These are phyloP conservation scores for Celoporthe dispersa DNA, from an alignment of 2,329 filamentous ascomycete genomes.

Conservation along the genomic window DNA sequence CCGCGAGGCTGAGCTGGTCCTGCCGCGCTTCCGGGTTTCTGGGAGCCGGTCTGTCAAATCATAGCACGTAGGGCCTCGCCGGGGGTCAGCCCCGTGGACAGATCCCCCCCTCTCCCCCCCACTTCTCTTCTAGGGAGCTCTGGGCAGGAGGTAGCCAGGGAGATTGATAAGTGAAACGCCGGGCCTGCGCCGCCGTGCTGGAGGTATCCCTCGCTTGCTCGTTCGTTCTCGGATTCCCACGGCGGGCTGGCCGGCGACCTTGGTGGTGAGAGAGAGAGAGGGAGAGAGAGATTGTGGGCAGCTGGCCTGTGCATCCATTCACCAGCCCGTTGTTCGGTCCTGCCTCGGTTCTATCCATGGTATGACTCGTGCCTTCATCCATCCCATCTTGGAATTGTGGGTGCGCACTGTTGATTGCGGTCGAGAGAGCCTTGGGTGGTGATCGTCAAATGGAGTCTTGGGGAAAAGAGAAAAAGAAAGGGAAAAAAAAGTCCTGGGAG, in stretches of 20 bases:
- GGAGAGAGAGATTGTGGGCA: neutral
- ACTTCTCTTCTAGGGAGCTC: neutral
- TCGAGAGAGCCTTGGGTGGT: too few species aligned
- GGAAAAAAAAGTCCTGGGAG: too few species aligned
- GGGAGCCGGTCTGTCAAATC: neutral
- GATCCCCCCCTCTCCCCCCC: too few species aligned
- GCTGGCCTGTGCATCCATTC: neutral
- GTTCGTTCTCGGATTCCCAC: neutral
- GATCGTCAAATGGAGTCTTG: too few species aligned
- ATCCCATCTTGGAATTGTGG: neutral
- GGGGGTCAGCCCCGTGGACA: slow-evolving; percentile 21
- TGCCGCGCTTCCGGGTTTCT: neutral
- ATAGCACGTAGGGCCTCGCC: neutral
- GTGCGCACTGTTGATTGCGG: too few species aligned
- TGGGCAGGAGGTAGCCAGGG: neutral
- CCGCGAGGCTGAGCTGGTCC: slow-evolving; percentile 8
- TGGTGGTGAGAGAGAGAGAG: neutral
- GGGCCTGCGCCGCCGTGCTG: slow-evolving; percentile 5
- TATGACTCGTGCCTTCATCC: neutral
- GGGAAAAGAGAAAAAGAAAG: too few species aligned
- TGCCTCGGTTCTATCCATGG: neutral
- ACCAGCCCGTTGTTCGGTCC: neutral
- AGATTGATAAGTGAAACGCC: slow-evolving; percentile 8
- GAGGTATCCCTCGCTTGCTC: slow-evolving; percentile 17
- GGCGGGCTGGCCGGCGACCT: neutral